Conservation (phyloP, 1,284 basidiomycete genomes). For the Ustilago esculenta region DNA sequence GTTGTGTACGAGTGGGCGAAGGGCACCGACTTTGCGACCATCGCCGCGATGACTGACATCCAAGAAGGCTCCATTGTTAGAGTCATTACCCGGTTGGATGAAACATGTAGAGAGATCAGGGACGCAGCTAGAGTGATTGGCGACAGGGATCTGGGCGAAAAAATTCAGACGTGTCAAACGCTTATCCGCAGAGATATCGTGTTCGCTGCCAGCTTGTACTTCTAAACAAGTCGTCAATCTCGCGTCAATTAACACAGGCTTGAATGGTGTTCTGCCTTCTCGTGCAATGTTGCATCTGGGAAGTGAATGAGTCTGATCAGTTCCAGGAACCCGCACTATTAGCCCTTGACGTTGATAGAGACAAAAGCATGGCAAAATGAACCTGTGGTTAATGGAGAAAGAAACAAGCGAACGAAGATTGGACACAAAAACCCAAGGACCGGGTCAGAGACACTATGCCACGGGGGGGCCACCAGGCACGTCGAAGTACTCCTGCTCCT, state of each 20-base stretch:
- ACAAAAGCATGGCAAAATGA: too few species aligned
- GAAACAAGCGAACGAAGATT: too few species aligned
- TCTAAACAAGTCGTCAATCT: constrained; percentile 22
- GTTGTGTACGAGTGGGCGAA: constrained; percentile 99
- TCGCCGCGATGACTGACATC: constrained; percentile 90
- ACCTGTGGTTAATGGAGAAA: too few species aligned
- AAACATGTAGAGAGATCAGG: constrained; percentile 94
- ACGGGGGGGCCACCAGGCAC: constrained; percentile 29
- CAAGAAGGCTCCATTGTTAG: constrained; percentile 97
- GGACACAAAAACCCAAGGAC: too few species aligned
- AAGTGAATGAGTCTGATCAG: too few species aligned
- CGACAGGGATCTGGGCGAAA: constrained; percentile 91
- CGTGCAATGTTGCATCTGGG: too few species aligned
- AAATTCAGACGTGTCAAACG: constrained; percentile 94
- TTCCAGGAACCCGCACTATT: too few species aligned
- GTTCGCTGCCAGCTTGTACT: constrained; percentile 63
- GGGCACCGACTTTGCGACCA: constrained; percentile 96
- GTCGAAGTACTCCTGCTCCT: constrained; percentile 18
- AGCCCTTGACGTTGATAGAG: too few species aligned
- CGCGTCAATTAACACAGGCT: too few species aligned
- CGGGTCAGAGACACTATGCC: too few species aligned
- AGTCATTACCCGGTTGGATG: constrained; percentile 93
- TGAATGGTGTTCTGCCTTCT: too few species aligned
- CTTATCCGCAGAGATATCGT: constrained; percentile 74
- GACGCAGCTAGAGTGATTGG: constrained; percentile 98